Conservation (phyloP, 805 yeast species). For the Barnettozyma wickerhamii region DNA sequence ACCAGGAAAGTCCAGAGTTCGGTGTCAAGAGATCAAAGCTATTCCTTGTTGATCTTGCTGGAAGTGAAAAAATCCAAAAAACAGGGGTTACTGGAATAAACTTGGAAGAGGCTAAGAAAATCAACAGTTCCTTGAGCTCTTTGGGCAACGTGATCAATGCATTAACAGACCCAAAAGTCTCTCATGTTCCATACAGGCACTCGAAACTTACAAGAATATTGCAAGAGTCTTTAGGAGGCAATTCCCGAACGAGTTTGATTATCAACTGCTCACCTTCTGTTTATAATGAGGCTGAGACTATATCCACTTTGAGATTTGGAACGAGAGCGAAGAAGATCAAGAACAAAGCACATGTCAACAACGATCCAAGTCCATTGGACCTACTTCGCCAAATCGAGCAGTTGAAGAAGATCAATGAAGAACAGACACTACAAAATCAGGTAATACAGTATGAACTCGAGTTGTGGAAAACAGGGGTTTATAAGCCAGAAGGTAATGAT, state of each 20-base stretch:
- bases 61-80: conserved; percentile 75
- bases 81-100: conserved; percentile 75
- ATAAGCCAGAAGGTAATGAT: conserved; percentile 2
- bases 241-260: conserved; percentile 69
- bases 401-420: conserved; percentile 16
- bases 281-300: conserved; percentile 55
- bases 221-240: conserved; percentile 80
- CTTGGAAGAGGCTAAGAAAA: conserved; percentile 79
- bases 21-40: conserved; percentile 58
- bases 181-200: conserved; percentile 72
- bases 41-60: conserved; percentile 80
- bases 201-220: conserved; percentile 74
- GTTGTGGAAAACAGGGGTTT: conserved; percentile 20
- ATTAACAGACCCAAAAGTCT: conserved; percentile 61
- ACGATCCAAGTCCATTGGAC: conserved; percentile 23
- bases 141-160: conserved; percentile 80
- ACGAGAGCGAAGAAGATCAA: conserved; percentile 63
- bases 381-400: conserved; percentile 20
- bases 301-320: conserved; percentile 73
- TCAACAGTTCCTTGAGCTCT: conserved; percentile 72
- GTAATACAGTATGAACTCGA: conserved; percentile 22
- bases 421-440: conserved; percentile 12
- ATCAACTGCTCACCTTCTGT: conserved; percentile 68
- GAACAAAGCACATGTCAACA: conserved; percentile 60
- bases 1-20: conserved; percentile 58